Conservation (phyloP, 148 eudicot genomes). For the Dianthus caryophyllus region DNA sequence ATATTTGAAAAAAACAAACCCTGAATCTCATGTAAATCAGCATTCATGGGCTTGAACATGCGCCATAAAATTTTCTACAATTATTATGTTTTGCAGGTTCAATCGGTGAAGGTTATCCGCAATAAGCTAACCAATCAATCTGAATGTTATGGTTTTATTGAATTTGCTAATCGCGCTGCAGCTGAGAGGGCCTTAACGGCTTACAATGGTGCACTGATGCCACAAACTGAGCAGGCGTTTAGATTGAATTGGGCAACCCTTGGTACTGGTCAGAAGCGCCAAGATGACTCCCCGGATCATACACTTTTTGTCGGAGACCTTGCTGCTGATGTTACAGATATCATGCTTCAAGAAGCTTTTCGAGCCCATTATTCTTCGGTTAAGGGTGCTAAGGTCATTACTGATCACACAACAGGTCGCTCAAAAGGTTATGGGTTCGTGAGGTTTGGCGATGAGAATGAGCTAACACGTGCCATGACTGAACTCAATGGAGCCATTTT, state of each 20-base stretch:
- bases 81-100: constrained; percentile 37
- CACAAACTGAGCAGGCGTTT: constrained; percentile 67
- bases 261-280: constrained; percentile 84
- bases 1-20: background rate
- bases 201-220: constrained; percentile 77
- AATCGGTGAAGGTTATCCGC: constrained; percentile 65
- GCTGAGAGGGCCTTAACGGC: constrained; percentile 65
- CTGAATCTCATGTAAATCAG: no score
- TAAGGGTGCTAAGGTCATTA: constrained; percentile 92
- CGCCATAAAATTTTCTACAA: background rate
- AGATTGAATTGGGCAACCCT: constrained; percentile 90
- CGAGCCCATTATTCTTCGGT: constrained; percentile 62
- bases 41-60: background rate
- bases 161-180: constrained; percentile 69
- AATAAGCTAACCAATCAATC: constrained; percentile 75
- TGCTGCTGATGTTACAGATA: constrained; percentile 89
- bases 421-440: constrained; percentile 98
- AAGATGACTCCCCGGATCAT: constrained; percentile 73
- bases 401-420: constrained; percentile 77
- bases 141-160: constrained; percentile 93
- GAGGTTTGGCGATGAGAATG: constrained; percentile 84
- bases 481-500: constrained; percentile 87
- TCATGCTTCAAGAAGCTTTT: constrained; percentile 80
- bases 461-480: constrained; percentile 82
- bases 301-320: constrained; percentile 95